A percentile compares a stretch with the other conserved stretches of the same genome.
phyloP scores from a whole-genome alignment of 768 basidiomycete species.

The Suillus tomentosus region DNA sequence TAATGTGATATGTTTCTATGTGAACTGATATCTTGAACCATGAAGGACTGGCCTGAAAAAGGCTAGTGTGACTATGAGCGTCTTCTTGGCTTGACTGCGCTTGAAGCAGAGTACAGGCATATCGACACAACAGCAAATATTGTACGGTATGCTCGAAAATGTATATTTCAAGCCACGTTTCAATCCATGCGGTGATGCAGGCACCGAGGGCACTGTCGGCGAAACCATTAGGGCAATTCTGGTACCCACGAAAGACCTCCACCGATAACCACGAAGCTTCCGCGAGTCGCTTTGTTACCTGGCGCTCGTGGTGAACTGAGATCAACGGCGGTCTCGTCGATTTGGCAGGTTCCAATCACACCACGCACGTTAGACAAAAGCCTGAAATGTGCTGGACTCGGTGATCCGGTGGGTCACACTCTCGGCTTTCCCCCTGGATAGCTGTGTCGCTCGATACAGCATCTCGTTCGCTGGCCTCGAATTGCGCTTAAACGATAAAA shows the following conservation, averaged over 20 bases:
- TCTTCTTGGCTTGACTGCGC: conserved; percentile 4
- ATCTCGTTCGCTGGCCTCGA: conserved; percentile 45
- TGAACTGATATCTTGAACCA: conserved; percentile 8
- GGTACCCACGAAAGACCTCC: conserved; percentile 49
- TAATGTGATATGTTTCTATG: conserved; percentile 9
- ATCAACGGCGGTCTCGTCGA: conserved; percentile 8
- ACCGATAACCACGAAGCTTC: conserved; percentile 51
- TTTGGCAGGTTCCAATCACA: conserved; percentile 26
- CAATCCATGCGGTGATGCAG: conserved; percentile 16
- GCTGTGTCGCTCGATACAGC: conserved; percentile 19
- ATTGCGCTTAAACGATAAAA: conserved; percentile 20
- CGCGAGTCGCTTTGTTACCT: conserved; percentile 24
- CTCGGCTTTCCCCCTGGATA: background rate
- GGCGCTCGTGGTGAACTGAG: background rate
- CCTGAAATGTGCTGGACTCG: conserved; percentile 36
- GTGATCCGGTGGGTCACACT: conserved; percentile 36
- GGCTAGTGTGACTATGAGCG: conserved; percentile 4
- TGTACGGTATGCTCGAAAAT: conserved; percentile 29
- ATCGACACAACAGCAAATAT: conserved; percentile 39
- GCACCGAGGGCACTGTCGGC: conserved; percentile 46
- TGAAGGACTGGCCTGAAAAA: background rate
- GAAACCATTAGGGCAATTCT: conserved; percentile 44
- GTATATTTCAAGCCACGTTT: background rate
- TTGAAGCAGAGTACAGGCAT: conserved; percentile 43
- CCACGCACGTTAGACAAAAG: conserved; percentile 42